phyloP scores from a whole-genome alignment of 2,329 filamentous ascomycete species.

The Didymella arachidicola region DNA sequence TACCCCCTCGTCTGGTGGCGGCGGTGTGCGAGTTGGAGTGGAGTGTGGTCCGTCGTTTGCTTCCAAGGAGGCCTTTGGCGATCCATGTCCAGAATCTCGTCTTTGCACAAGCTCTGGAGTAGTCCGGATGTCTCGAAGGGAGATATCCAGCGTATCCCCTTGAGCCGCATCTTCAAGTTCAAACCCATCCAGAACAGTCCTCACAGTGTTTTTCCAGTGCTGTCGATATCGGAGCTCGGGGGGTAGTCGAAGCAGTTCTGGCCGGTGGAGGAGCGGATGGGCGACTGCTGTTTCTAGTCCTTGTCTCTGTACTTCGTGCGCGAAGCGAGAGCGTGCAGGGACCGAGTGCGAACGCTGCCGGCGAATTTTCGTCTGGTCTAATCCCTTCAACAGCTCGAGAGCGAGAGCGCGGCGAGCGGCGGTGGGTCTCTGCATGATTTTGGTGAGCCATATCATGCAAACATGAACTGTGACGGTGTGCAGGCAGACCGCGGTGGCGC shows the following conservation, averaged over 20 bases:
- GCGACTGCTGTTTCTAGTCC: neutral
- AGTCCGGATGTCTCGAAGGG: neutral
- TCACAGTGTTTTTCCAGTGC: neutral
- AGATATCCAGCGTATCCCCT: neutral
- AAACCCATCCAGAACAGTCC: neutral
- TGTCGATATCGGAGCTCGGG: neutral
- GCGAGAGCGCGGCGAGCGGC: constrained; percentile 21
- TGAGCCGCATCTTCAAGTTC: neutral
- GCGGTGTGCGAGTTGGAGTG: neutral
- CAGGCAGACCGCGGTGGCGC: constrained; percentile 13
- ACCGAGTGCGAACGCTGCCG: neutral
- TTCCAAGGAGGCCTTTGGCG: too few relatives aligned
- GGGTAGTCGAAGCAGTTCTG: neutral
- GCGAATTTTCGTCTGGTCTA: constrained; percentile 13
- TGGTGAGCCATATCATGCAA: constrained; percentile 18
- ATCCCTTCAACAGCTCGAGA: constrained; percentile 24
- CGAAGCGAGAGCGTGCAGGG: neutral
- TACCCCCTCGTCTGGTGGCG: neutral
- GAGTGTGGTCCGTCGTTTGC: too few relatives aligned
- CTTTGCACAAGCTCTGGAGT: neutral
- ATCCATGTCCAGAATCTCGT: too few relatives aligned
- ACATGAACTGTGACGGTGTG: constrained; percentile 14
- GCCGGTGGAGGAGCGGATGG: neutral
- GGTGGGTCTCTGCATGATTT: constrained; percentile 26
- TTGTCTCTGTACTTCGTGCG: neutral